Evolutionary conservation across 192 early-diverging fungal species (phyloP).

Genomic region (Umbelopsis ramanniana): DNA sequence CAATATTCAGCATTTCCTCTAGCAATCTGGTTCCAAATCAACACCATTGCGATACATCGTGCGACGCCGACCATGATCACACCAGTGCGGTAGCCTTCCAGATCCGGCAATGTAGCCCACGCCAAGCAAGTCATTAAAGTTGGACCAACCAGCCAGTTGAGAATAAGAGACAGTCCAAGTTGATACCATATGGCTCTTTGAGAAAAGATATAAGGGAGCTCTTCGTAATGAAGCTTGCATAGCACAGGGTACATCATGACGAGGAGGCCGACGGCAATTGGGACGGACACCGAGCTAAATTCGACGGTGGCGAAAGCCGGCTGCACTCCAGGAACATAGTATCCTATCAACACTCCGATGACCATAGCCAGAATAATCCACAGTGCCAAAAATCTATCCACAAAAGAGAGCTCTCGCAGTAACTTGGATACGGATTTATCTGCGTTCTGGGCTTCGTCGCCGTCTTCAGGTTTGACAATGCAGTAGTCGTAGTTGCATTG

Average conservation of each 20-base stretch:
- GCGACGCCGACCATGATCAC: conserved; percentile 59
- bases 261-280: conserved; percentile 67
- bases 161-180: conserved; percentile 54
- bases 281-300: conserved; percentile 68
- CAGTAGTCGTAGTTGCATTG: conserved; percentile 26
- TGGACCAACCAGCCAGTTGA: conserved; percentile 73
- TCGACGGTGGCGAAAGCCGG: conserved; percentile 51
- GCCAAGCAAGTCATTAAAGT: conserved; percentile 68
- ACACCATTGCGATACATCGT: conserved; percentile 78
- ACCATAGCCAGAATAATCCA: conserved; percentile 56
- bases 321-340: conserved; percentile 58
- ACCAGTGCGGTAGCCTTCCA: conserved; percentile 66
- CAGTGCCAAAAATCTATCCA: conserved; percentile 43
- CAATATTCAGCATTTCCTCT: conserved; percentile 72
- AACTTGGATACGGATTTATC: conserved; percentile 14
- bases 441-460: neutral
- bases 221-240: conserved; percentile 59
- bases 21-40: conserved; percentile 77
- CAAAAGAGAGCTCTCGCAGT: conserved; percentile 27
- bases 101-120: conserved; percentile 68
- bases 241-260: conserved; percentile 79
- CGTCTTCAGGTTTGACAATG: neutral
- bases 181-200: conserved; percentile 54
- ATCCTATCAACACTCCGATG: conserved; percentile 59
- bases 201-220: conserved; percentile 40